Evolutionary conservation across 805 yeast species (phyloP), one percentile per base, ranked within the genome.

Genomic region (Kregervanrija pseudodelftensis): DNA sequence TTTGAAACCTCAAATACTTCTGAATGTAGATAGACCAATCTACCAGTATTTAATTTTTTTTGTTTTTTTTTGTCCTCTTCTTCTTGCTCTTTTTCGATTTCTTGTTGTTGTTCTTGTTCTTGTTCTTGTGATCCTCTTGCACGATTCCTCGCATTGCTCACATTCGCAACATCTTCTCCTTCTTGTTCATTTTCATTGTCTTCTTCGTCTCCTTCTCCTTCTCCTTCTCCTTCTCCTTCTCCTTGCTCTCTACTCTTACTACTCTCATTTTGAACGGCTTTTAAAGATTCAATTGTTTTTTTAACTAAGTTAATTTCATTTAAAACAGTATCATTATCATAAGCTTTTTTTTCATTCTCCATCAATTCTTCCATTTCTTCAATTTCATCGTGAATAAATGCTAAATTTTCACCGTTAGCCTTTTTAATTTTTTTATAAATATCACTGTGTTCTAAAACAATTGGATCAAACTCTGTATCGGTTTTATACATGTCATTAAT

Each of bases 401-500:
- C 59, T 9, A 59, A 59, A 33, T 57, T 55, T 39, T 57, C 56
- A 33, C 46, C 53, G 12, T 31, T 37, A 46, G 51, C 46, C 17
- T 50, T 43, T 16, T 57, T 59, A 37, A 58, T 38, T 30, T 28
- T 47, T 49, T 11, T 55, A 51, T 37, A 47, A 38, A 30, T 55
- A 48, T 39, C 47, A 22, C 37, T 41, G 33, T 33, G 42, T 36
- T 40, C 41, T 3, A 30, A 43, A 34, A 17, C 36, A 4, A n/a
- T 36, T 22, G 45, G 37, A 41, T 40, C 30, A 11, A 51, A 49
- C 12, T 45, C 54, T 8, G 56, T 40, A 11, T 42, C 33, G 22
- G 45, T 36, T 16, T 51, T 57, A 46, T 59, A 57, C 61, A 58
- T 60, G 28, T 42, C 41, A 9, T 46, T 44, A n/a, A 62, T 53